A percentile compares a stretch with the other conserved stretches of the same genome.
These are phyloP conservation scores for Hygrocybe punicea DNA, from an alignment of 768 basidiomycete genomes.

Conservation along the genomic window DNA sequence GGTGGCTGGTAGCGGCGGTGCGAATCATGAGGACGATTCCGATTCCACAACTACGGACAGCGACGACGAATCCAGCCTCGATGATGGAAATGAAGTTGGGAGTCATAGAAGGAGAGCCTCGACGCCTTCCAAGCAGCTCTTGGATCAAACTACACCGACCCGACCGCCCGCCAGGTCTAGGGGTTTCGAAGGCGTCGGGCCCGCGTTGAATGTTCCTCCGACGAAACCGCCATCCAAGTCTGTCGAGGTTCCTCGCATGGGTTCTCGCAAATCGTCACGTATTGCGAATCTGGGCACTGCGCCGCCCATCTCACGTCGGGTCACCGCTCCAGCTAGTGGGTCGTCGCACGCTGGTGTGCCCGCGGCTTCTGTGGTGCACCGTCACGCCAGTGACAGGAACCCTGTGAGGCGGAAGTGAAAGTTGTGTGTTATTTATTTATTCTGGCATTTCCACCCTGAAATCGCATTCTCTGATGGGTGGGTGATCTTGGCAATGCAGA, in stretches of 20 bases:
- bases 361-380: neutral
- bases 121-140: neutral
- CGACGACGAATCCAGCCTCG: neutral
- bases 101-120: neutral
- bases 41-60: neutral
- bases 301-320: neutral
- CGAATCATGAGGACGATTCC: neutral
- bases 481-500: no score
- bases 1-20: conserved; percentile 6
- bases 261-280: neutral
- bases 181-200: neutral
- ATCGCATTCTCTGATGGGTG: neutral
- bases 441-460: neutral
- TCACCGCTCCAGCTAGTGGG: neutral
- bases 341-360: neutral
- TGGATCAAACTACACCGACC: neutral
- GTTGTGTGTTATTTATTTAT: neutral
- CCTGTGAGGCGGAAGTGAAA: neutral
- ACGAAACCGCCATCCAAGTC: neutral
- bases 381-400: conserved; percentile 3
- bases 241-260: neutral
- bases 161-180: neutral
- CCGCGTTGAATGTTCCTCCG: neutral
- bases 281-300: neutral
- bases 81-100: neutral